phyloP scores from a whole-genome alignment of 495 filamentous ascomycete species.

The Aspergillus hancockii region DNA sequence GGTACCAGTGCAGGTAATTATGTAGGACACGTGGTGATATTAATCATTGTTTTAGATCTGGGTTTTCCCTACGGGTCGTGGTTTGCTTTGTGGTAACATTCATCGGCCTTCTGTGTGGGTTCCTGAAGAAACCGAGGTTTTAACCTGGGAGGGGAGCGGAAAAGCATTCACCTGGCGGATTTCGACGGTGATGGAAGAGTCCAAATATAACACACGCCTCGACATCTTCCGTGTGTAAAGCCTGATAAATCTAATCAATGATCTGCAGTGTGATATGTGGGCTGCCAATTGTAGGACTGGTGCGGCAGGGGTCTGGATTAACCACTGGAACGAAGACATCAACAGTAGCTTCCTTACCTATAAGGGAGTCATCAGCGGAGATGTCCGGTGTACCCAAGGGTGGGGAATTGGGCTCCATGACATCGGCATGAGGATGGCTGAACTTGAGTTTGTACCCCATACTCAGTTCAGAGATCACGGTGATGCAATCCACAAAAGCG shows the following conservation, averaged over 20 bases:
- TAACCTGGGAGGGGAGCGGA: background rate
- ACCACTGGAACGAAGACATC: background rate
- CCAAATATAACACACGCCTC: background rate
- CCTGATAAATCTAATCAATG: background rate
- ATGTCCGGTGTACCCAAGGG: background rate
- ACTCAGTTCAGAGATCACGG: too few relatives aligned
- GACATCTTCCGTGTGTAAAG: background rate
- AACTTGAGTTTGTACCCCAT: background rate
- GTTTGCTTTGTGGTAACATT: background rate
- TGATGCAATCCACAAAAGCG: too few relatives aligned
- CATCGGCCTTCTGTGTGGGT: background rate
- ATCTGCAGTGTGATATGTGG: background rate
- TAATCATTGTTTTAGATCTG: background rate
- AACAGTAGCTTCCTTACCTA: background rate
- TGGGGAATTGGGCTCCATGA: background rate
- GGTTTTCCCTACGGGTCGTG: background rate
- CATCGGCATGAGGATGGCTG: background rate
- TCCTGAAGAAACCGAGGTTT: background rate
- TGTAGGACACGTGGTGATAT: background rate
- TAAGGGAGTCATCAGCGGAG: background rate
- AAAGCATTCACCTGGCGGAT: conserved; percentile 1
- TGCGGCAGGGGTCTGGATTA: background rate
- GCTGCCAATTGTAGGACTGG: background rate
- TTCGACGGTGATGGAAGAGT: background rate
- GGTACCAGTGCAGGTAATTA: background rate